Evolutionary conservation across 75 land plant species (phyloP), one percentile per base, ranked within the genome.

Genomic region (Azolla pinnata): DNA sequence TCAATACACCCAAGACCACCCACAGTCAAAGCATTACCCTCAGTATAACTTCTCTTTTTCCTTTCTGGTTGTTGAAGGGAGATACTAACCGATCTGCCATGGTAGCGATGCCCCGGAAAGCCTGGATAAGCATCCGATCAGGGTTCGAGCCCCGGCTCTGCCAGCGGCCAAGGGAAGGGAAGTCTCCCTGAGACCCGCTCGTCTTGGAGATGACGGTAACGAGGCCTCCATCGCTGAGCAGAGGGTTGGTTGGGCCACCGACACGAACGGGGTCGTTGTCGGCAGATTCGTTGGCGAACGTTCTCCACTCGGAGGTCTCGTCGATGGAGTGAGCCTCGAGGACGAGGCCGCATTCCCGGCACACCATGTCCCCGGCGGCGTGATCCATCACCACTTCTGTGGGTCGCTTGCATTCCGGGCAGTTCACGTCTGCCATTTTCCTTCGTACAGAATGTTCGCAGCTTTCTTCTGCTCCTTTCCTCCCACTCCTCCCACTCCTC

Each of bases 281-380:
- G 44, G 70, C 80, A 27, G 87, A 83, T 44, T 86, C 90, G 63
- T 86, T 76, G 24, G 96, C 86, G 49, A 90, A 90, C n/a, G 96
- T 87, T 18, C 97, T 61, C 97, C 97, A 91, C 78, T 91, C 97
- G 30, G 97, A 91, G 24, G 87, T 87, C 82, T 91, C 97, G 32
- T 91, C 97, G 30, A 91, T 78, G 26, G 81, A 81, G 67, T 82
- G 97, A 7, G 93, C 77, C 51, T 91, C 97, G 10, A 91, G 72
- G 21, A 91, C 93, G 4, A 91, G 72, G 23, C 97, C 93, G 59
- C 97, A 90, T 74, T 90, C 97, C 35, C 74, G 61, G 52, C 97
- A 90, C 35, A 91, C 88, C 32, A 80, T 82, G 51, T 91, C 97
- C 0, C 97, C 97, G 2, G 97, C 93, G 10, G 93, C 73, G 66